phyloP scores from a whole-genome alignment of 805 yeast genomes.

The Candida stauntonica region DNA sequence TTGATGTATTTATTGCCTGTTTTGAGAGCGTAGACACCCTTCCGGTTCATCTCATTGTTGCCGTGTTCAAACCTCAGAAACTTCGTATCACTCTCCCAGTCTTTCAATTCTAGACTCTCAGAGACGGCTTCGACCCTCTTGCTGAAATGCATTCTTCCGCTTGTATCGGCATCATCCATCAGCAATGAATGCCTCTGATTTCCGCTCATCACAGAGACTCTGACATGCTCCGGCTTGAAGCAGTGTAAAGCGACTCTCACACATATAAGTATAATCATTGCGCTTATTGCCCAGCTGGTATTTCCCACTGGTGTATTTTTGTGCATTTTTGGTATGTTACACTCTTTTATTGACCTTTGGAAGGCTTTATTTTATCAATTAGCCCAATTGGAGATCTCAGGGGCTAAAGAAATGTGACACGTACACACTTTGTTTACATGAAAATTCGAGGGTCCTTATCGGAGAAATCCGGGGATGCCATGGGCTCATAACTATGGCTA shows the following conservation, averaged over 20 bases:
- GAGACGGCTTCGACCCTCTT: neutral
- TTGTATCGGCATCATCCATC: neutral
- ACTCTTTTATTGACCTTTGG: too few species aligned
- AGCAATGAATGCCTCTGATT: neutral
- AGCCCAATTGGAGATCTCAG: too few species aligned
- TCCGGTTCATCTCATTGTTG: conserved; percentile 1
- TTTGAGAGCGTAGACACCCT: conserved; percentile 9
- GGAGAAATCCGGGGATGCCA: too few species aligned
- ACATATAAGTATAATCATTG: conserved; percentile 6
- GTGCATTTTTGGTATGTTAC: neutral
- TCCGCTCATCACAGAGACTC: conserved; percentile 1
- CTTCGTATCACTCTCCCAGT: conserved; percentile 8
- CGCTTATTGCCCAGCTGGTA: conserved; percentile 7
- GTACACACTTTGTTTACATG: too few species aligned
- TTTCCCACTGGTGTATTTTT: neutral
- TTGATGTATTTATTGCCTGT: conserved; percentile 5
- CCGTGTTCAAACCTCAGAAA: conserved; percentile 7
- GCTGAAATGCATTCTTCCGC: neutral
- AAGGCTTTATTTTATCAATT: too few species aligned
- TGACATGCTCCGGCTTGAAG: conserved; percentile 6
- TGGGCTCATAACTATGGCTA: too few species aligned
- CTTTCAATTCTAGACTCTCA: conserved; percentile 2
- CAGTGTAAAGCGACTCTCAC: conserved; percentile 7
- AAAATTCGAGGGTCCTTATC: too few species aligned
- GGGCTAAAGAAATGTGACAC: too few species aligned